Base-by-base conservation (phyloP, 805 yeast species). In the Suhomyces tanzawaensis region DNA sequence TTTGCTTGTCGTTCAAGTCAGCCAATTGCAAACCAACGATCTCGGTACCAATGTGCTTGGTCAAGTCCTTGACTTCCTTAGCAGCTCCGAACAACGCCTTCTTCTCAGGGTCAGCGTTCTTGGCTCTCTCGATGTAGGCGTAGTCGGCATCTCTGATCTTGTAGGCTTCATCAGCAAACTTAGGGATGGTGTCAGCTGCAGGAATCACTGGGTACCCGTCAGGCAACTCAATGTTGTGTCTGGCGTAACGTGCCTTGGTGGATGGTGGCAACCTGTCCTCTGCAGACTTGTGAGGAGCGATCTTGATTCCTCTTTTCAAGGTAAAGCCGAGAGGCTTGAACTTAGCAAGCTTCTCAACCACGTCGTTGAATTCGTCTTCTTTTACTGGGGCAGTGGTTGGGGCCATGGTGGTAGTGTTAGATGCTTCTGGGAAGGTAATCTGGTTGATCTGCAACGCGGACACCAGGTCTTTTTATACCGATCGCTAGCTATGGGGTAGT, bases 81-180 rank as follows among this genome's bases (percentile, higher is more conserved):
- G 63, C 62, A 13, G 63, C 63, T 12, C 60, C 58, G 18, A 58
- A 53, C 43, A 58, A 47, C 2, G 63, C 62, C 43, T 52, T 54
- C 47, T 57, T 58, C 26, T 57, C 58, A 2, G 60, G 60, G 38
- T 58, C 63, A 21, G 63, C 63, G 23, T 48, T 48, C 39, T 45
- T 44, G 9, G 56, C 63, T 23, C 63, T 41, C 29, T 58, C 63
- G 13, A 53, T 42, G 37, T 51, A 58, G 3, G 57, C 55, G 38
- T 34, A 44, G 31, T 48, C 60, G 32, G 48, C 48, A 47, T 51
- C 46, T 32, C 63, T 45, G 37, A 58, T 44, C 19, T 30, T 41
- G 19, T 21, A 44, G 5, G 57, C 63, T 41, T 58, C 61, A 34
- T 58, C 62, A 12, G 54, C 45, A 29, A 47, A 58, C 14, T 45